Conservation (phyloP, 2,329 filamentous ascomycete genomes). For the Penicillium freii region DNA sequence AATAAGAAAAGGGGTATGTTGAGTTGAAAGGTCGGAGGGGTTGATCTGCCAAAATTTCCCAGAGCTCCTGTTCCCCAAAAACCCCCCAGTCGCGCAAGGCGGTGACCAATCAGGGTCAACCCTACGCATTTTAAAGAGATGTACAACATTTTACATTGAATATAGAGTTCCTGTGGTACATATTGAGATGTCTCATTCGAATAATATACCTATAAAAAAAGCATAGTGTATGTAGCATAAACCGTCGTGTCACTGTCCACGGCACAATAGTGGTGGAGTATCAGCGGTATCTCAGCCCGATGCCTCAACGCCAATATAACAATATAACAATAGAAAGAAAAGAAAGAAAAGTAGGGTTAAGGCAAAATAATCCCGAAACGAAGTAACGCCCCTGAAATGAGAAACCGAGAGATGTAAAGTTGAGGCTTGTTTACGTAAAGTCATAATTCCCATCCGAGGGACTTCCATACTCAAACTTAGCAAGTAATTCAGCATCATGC, state of each 20-base stretch:
- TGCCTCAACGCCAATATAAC: slow-evolving; percentile 5
- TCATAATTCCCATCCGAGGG: slow-evolving; percentile 38
- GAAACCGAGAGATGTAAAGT: slow-evolving; percentile 14
- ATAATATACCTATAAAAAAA: neutral
- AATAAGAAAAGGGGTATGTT: slow-evolving; percentile 27
- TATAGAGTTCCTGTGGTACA: neutral
- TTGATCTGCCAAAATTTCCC: slow-evolving; percentile 46
- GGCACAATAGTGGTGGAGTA: slow-evolving; percentile 3
- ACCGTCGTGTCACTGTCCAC: neutral
- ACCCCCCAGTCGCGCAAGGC: slow-evolving; percentile 32
- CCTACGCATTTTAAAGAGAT: neutral
- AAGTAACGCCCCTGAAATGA: slow-evolving; percentile 1
- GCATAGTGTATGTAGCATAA: neutral
- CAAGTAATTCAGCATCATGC: slow-evolving; percentile 41
- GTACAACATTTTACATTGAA: neutral
- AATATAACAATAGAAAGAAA: neutral
- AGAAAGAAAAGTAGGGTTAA: slow-evolving; percentile 5
- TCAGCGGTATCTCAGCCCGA: slow-evolving; percentile 1
- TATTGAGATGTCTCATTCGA: neutral
- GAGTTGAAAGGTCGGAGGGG: slow-evolving; percentile 31
- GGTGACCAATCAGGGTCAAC: slow-evolving; percentile 35
- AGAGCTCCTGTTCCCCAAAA: slow-evolving; percentile 37
- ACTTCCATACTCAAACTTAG: slow-evolving; percentile 41
- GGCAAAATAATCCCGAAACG: slow-evolving; percentile 6
- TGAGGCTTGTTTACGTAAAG: slow-evolving; percentile 30